Evolutionary conservation across 306 rosid species (phyloP).

Genomic region (Clitoria ternatea): DNA sequence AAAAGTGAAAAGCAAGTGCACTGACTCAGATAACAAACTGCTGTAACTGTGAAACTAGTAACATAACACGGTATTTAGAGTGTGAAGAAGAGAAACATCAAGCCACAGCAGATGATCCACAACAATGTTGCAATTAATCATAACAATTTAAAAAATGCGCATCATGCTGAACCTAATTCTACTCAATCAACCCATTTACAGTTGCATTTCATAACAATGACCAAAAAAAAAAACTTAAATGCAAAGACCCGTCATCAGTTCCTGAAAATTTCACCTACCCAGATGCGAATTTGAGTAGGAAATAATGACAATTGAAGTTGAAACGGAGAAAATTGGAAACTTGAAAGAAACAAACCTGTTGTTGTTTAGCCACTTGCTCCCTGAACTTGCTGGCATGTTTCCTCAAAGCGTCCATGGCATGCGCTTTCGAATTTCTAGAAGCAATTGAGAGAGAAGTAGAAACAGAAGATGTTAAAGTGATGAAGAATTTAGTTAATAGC

Average conservation of each 20-base stretch:
- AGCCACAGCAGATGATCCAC: background rate
- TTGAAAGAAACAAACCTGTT: constrained; percentile 41
- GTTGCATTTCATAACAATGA: constrained; percentile 15
- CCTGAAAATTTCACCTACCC: constrained; percentile 1
- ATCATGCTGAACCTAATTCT: background rate
- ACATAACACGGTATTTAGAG: background rate
- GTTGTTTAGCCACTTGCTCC: constrained; percentile 95
- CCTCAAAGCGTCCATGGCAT: constrained; percentile 75
- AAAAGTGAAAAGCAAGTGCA: constrained; percentile 29
- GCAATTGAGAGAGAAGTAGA: too few species aligned
- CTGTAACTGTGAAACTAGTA: background rate
- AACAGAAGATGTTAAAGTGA: too few species aligned
- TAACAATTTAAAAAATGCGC: constrained; percentile 5
- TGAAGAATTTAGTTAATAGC: too few species aligned
- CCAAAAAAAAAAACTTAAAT: background rate
- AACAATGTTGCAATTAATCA: background rate
- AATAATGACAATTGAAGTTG: background rate
- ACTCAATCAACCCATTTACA: constrained; percentile 9
- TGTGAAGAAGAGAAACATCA: too few species aligned
- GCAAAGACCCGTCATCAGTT: background rate
- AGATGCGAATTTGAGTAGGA: constrained; percentile 3
- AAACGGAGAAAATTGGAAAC: background rate
- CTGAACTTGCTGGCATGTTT: constrained; percentile 87
- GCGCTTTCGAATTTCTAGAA: background rate
- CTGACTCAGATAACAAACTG: background rate